phyloP scores from a whole-genome alignment of 2,329 filamentous ascomycete genomes.

The Sporothrix curviconia region DNA sequence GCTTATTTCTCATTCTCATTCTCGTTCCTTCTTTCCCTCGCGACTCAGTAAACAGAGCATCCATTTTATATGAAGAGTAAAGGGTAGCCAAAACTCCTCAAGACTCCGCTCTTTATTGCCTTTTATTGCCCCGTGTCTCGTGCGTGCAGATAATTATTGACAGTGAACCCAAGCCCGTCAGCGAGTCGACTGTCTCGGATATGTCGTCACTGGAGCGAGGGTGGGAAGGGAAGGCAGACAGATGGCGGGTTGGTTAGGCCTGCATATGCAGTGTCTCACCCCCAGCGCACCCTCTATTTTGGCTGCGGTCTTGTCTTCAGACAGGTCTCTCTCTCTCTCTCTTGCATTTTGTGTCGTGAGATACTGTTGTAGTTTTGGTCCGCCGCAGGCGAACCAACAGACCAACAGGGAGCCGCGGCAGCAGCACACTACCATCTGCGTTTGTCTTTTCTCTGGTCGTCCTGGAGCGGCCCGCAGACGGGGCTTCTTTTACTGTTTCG shows the following conservation, averaged over 20 bases:
- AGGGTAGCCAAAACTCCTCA: neutral
- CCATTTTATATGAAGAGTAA: no score
- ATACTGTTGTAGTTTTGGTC: neutral
- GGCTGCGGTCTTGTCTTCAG: neutral
- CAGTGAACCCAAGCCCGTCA: neutral
- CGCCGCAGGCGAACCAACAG: neutral
- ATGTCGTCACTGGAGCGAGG: neutral
- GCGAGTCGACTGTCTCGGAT: neutral
- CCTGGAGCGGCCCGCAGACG: no score
- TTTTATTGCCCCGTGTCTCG: neutral
- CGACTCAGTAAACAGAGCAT: no score
- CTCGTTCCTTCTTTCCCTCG: no score
- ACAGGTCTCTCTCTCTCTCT: neutral
- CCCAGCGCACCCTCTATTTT: neutral
- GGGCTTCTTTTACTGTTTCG: neutral
- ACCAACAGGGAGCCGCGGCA: neutral
- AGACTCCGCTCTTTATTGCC: no score
- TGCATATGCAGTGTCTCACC: constrained; percentile 1
- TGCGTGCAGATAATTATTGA: neutral
- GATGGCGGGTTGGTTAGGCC: neutral
- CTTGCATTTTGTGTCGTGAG: neutral
- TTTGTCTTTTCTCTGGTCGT: no score
- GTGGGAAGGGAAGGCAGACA: neutral
- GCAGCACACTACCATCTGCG: neutral
- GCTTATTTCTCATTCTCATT: no score